A percentile compares a stretch with the other conserved stretches of the same genome.
Evolutionary conservation across 2,329 filamentous ascomycete genomes (phyloP).

Genomic region (Sporothrix luriei): DNA sequence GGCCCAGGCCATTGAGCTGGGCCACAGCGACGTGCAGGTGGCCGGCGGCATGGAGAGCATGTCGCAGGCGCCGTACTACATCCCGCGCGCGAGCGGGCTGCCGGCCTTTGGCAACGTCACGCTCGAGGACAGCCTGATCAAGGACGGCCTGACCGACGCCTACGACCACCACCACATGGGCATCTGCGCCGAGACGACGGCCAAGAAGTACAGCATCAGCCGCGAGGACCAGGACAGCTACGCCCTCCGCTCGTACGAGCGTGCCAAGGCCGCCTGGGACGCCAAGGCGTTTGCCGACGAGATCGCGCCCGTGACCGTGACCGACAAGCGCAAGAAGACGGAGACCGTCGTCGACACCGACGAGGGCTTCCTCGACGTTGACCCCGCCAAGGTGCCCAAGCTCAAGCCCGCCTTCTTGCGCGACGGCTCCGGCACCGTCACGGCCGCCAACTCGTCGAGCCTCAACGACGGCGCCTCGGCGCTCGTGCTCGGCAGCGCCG

Average conservation of each 20-base stretch:
- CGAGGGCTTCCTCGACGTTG: slow-evolving; percentile 86
- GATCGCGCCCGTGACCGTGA: slow-evolving; percentile 83
- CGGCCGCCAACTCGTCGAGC: slow-evolving; percentile 89
- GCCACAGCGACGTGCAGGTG: slow-evolving; percentile 82
- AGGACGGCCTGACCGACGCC: slow-evolving; percentile 93
- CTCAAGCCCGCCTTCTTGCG: slow-evolving; percentile 90
- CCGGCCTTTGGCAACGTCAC: slow-evolving; percentile 85
- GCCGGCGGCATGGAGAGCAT: slow-evolving; percentile 99
- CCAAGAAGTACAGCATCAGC: slow-evolving; percentile 79
- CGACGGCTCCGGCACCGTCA: slow-evolving; percentile 85
- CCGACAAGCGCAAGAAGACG: slow-evolving; percentile 67
- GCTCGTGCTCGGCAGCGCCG: slow-evolving; percentile 79
- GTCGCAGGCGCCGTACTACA: slow-evolving; percentile 89
- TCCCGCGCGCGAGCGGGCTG: slow-evolving; percentile 77
- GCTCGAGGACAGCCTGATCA: slow-evolving; percentile 88
- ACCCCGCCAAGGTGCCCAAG: slow-evolving; percentile 79
- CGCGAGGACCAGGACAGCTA: slow-evolving; percentile 89
- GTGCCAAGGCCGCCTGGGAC: slow-evolving; percentile 88
- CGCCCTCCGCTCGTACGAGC: slow-evolving; percentile 84
- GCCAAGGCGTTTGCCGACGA: slow-evolving; percentile 82
- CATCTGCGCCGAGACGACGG: slow-evolving; percentile 91
- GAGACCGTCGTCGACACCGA: slow-evolving; percentile 78
- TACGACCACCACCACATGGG: slow-evolving; percentile 99
- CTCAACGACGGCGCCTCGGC: slow-evolving; percentile 95
- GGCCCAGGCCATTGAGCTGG: slow-evolving; percentile 92